These are phyloP conservation scores for Ilex aquifolium DNA, from an alignment of 257 asterid genomes.

Conservation along the genomic window DNA sequence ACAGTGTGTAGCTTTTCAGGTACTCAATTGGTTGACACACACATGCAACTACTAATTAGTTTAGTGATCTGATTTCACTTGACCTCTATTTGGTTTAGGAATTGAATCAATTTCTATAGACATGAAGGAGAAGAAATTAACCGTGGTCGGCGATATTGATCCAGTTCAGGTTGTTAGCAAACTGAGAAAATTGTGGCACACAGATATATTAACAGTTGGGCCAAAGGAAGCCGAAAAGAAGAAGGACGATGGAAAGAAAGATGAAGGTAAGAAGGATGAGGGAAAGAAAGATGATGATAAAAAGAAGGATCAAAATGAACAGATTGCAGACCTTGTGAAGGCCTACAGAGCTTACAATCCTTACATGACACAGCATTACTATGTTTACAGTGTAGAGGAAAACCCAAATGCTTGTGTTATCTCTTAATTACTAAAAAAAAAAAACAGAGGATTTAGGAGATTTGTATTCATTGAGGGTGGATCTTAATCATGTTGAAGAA, in stretches of 20 bases:
- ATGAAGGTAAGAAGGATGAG: neutral
- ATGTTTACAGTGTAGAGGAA: neutral
- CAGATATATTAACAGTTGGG: neutral
- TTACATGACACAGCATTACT: neutral
- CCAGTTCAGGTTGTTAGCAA: neutral
- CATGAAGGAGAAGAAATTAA: neutral
- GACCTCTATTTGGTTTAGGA: neutral
- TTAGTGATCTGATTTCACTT: no score
- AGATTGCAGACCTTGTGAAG: neutral
- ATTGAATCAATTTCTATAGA: neutral
- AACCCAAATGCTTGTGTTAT: conserved; percentile 2
- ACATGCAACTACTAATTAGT: neutral
- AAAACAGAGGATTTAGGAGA: no score
- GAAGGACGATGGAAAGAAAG: neutral
- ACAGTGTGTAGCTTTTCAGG: conserved; percentile 55
- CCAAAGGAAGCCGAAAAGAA: neutral
- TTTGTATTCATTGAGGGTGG: no score
- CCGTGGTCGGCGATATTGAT: neutral
- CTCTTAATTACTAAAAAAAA: neutral
- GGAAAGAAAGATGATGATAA: neutral
- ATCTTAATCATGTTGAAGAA: no score
- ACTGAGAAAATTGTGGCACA: neutral
- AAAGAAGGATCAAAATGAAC: neutral
- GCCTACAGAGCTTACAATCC: neutral
- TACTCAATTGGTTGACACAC: neutral